These are phyloP conservation scores for Colletotrichum tofieldiae DNA, from an alignment of 2,329 filamentous ascomycete species.

Conservation along the genomic window DNA sequence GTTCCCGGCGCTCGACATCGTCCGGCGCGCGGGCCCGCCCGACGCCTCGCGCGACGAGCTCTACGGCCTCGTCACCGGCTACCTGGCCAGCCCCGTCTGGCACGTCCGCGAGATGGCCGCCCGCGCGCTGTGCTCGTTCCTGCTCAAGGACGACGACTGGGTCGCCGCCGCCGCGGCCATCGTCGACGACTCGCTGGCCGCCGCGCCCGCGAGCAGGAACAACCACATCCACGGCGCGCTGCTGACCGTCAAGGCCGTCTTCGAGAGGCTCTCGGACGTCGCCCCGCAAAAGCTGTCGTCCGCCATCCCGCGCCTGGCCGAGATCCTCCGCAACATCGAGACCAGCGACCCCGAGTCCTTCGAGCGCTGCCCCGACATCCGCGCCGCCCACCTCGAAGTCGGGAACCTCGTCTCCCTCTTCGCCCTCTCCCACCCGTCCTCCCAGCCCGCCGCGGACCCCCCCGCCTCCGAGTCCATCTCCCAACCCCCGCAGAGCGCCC, in stretches of 20 bases:
- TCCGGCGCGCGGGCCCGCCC: constrained; percentile 80
- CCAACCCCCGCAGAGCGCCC: constrained; percentile 48
- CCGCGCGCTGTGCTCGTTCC: constrained; percentile 77
- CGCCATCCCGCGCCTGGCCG: constrained; percentile 48
- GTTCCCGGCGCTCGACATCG: constrained; percentile 87
- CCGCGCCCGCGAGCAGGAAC: constrained; percentile 51
- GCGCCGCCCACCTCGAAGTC: constrained; percentile 63
- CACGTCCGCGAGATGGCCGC: constrained; percentile 87
- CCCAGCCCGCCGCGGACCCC: neutral
- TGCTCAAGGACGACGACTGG: constrained; percentile 68
- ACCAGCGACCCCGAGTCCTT: constrained; percentile 28
- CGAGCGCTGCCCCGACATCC: constrained; percentile 56
- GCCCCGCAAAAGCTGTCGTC: constrained; percentile 54
- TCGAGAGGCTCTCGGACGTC: constrained; percentile 66
- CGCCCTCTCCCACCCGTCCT: constrained; percentile 27
- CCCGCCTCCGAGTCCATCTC: constrained; percentile 2
- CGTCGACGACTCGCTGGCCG: constrained; percentile 51
- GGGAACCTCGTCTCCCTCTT: constrained; percentile 59
- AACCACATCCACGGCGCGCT: constrained; percentile 74
- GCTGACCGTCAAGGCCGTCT: constrained; percentile 68
- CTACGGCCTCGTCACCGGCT: constrained; percentile 70
- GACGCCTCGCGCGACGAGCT: constrained; percentile 69
- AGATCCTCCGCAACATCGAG: constrained; percentile 47
- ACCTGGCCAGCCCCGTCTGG: constrained; percentile 82
- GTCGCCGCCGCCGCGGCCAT: constrained; percentile 57